These are phyloP conservation scores for Betula pendula DNA, from an alignment of 306 rosid species.

Conservation along the genomic window DNA sequence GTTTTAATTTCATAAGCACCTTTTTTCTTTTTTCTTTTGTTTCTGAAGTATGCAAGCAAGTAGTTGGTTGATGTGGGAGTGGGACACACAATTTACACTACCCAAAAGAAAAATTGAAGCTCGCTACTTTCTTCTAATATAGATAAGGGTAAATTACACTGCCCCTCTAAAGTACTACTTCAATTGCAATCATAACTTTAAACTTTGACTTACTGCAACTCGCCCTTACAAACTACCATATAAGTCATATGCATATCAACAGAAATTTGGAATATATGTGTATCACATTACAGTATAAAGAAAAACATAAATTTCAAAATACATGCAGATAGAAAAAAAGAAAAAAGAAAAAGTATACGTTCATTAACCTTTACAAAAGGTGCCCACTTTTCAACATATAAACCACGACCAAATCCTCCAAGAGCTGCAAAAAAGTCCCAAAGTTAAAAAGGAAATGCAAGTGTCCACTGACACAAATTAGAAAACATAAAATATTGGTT, in stretches of 20 bases:
- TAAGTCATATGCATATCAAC: background rate
- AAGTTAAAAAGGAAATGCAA: conserved; percentile 7
- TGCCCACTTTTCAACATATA: conserved; percentile 96
- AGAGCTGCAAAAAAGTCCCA: conserved; percentile 56
- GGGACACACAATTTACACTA: too few species aligned
- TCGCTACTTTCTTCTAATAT: too few species aligned
- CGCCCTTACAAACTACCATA: background rate
- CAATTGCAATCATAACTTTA: too few species aligned
- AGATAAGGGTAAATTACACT: too few species aligned
- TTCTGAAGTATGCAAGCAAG: too few species aligned
- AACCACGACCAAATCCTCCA: conserved; percentile 73
- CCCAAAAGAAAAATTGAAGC: too few species aligned
- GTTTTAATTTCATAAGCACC: too few species aligned
- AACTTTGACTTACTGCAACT: too few species aligned
- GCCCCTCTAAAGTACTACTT: too few species aligned
- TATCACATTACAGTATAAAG: background rate
- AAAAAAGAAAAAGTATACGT: background rate
- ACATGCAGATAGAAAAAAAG: background rate
- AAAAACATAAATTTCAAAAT: background rate
- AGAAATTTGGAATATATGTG: background rate
- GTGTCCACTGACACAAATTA: conserved; percentile 5
- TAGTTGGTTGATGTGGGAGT: too few species aligned
- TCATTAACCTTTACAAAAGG: conserved; percentile 49
- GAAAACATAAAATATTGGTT: background rate
- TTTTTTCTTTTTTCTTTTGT: too few species aligned